Conservation (phyloP, 805 yeast genomes). For the Vanderwaltozyma yarrowii region DNA sequence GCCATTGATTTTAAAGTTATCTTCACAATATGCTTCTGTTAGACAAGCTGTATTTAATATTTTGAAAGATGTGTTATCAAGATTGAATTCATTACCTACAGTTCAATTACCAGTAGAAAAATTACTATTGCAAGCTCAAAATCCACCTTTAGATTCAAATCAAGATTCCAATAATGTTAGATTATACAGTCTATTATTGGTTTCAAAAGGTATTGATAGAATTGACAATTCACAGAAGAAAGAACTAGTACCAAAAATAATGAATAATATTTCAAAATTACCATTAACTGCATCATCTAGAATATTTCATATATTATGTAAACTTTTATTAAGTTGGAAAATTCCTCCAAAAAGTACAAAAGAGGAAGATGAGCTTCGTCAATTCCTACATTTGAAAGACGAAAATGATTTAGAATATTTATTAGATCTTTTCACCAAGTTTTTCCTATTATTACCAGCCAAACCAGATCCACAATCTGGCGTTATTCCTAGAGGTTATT, state of each 20-base stretch:
- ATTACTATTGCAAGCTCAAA: conserved; percentile 52
- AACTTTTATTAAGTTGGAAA: conserved; percentile 40
- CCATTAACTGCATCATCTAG: conserved; percentile 40
- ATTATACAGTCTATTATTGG: conserved; percentile 52
- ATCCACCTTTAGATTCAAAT: conserved; percentile 37
- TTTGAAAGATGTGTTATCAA: conserved; percentile 55
- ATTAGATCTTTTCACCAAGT: conserved; percentile 38
- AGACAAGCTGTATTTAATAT: conserved; percentile 58
- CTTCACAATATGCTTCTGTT: conserved; percentile 58
- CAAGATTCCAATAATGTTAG: conserved; percentile 43
- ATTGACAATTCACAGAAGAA: conserved; percentile 30
- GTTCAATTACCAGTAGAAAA: conserved; percentile 56
- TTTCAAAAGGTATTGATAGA: conserved; percentile 59
- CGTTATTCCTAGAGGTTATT: conserved; percentile 34
- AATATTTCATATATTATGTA: conserved; percentile 49
- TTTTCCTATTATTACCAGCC: conserved; percentile 48
- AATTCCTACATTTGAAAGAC: conserved; percentile 30
- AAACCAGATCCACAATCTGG: conserved; percentile 26
- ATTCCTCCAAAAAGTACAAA: conserved; percentile 38
- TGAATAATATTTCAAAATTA: conserved; percentile 36
- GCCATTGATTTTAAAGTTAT: conserved; percentile 69
- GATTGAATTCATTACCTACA: conserved; percentile 45
- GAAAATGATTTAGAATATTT: conserved; percentile 37
- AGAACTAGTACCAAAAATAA: conserved; percentile 37
- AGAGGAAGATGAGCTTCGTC: conserved; percentile 31